These are phyloP conservation scores for Glutinoglossum americanum DNA, from an alignment of 495 filamentous ascomycete species.

Conservation along the genomic window DNA sequence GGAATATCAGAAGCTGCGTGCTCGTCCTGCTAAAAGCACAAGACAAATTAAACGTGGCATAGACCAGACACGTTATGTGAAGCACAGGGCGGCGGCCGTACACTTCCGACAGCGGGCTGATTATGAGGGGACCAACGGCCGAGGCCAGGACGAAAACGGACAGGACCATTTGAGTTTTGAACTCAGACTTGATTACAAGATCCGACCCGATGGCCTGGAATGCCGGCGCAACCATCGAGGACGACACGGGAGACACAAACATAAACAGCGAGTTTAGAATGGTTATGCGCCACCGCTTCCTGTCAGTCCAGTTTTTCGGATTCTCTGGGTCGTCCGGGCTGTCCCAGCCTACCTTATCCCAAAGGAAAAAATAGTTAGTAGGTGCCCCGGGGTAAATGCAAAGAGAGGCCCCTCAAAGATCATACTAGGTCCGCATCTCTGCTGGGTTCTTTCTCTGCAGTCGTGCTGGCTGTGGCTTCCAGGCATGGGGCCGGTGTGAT, in stretches of 20 bases:
- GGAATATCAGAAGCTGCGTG: slow-evolving; percentile 7
- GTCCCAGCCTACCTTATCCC: not conserved
- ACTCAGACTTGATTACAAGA: slow-evolving; percentile 13
- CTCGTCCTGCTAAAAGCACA: slow-evolving; percentile 18
- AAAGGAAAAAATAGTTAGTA: not conserved
- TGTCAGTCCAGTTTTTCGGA: slow-evolving; percentile 13
- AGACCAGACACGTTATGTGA: slow-evolving; percentile 15
- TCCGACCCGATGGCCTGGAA: slow-evolving; percentile 9
- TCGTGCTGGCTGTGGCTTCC: too few species aligned
- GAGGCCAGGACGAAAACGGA: slow-evolving; percentile 33
- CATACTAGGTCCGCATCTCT: slow-evolving; percentile 1
- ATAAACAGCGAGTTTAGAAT: slow-evolving; percentile 14
- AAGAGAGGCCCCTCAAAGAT: not conserved
- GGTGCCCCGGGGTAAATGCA: not conserved
- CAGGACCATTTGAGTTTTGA: slow-evolving; percentile 17
- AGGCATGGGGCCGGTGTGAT: too few species aligned
- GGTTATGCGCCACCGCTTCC: slow-evolving; percentile 10
- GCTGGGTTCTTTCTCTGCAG: too few species aligned
- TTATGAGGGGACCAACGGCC: slow-evolving; percentile 22
- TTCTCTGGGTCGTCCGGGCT: slow-evolving; percentile 12
- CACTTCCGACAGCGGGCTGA: slow-evolving; percentile 21
- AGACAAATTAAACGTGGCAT: slow-evolving; percentile 18
- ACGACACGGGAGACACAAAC: slow-evolving; percentile 13
- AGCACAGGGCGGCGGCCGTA: slow-evolving; percentile 17
- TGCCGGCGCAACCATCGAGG: slow-evolving; percentile 16